These are phyloP conservation scores for Suillus lakei DNA, from an alignment of 768 basidiomycete genomes.

Conservation along the genomic window DNA sequence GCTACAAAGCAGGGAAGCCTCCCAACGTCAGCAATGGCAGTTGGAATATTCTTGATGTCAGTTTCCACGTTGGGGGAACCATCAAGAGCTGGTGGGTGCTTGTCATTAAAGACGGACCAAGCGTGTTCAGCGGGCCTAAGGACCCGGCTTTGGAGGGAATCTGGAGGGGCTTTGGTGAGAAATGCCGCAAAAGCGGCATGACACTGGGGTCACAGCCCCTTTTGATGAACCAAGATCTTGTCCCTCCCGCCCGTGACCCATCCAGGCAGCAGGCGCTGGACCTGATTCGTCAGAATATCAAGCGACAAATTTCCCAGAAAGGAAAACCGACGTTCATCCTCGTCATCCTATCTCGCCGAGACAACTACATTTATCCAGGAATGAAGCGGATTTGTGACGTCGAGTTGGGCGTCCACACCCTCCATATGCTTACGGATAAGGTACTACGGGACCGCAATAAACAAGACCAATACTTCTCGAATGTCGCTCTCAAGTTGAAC, in stretches of 20 bases:
- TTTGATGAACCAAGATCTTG: slow-evolving; percentile 36
- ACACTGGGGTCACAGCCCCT: slow-evolving; percentile 39
- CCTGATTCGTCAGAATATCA: slow-evolving; percentile 48
- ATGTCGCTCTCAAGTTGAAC: slow-evolving; percentile 82
- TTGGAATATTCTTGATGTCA: slow-evolving; percentile 80
- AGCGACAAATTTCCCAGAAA: slow-evolving; percentile 24
- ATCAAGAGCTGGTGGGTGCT: slow-evolving; percentile 70
- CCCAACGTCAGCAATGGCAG: slow-evolving; percentile 57
- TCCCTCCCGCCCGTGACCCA: slow-evolving; percentile 34
- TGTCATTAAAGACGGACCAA: slow-evolving; percentile 56
- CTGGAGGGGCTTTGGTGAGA: slow-evolving; percentile 56
- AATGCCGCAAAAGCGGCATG: slow-evolving; percentile 59
- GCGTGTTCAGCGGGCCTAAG: slow-evolving; percentile 41
- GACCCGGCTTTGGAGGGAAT: slow-evolving; percentile 47
- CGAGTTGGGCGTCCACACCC: slow-evolving; percentile 72
- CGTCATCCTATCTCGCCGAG: slow-evolving; percentile 67
- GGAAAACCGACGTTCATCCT: slow-evolving; percentile 67
- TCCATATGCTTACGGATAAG: slow-evolving; percentile 73
- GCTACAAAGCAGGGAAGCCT: slow-evolving; percentile 53
- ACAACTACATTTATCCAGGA: slow-evolving; percentile 81
- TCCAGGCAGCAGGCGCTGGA: slow-evolving; percentile 43
- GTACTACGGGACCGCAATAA: slow-evolving; percentile 56
- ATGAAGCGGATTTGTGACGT: slow-evolving; percentile 81
- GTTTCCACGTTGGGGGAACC: slow-evolving; percentile 60
- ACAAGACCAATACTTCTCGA: slow-evolving; percentile 84